Conservation (phyloP, 768 basidiomycete genomes). For the Cystobasidium ongulense region DNA sequence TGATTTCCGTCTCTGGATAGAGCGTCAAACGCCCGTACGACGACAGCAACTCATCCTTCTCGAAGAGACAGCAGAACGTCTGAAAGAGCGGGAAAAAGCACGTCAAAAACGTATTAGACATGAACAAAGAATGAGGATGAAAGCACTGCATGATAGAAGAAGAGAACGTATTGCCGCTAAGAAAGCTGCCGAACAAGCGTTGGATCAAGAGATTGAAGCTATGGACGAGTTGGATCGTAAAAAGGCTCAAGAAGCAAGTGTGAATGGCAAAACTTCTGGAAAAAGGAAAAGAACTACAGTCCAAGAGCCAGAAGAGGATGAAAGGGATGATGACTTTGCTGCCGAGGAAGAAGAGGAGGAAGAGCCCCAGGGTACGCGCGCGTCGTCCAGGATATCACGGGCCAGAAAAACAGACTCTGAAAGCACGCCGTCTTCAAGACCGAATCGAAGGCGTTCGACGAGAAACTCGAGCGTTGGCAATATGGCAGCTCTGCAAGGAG, state of each 20-base stretch:
- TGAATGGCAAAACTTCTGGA: not conserved
- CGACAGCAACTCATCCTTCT: slow-evolving; percentile 21
- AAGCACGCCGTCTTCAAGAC: not conserved
- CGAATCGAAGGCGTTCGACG: not conserved
- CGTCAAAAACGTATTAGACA: slow-evolving; percentile 63
- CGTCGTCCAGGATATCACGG: not conserved
- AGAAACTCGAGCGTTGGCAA: not conserved
- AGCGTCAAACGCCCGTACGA: slow-evolving; percentile 49
- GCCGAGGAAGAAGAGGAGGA: not conserved
- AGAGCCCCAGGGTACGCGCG: not conserved
- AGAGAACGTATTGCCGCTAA: slow-evolving; percentile 41
- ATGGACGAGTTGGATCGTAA: not conserved
- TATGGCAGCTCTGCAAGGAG: not conserved
- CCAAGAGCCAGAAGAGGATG: not conserved
- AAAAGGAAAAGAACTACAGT: slow-evolving; percentile 5
- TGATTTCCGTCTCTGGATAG: slow-evolving; percentile 77
- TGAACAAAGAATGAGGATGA: slow-evolving; percentile 61
- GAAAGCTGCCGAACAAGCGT: slow-evolving; percentile 35
- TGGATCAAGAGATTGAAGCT: not conserved
- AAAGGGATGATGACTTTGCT: slow-evolving; percentile 3
- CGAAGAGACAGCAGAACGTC: slow-evolving; percentile 21
- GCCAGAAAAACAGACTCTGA: not conserved
- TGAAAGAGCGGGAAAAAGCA: slow-evolving; percentile 39
- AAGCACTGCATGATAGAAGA: slow-evolving; percentile 54
- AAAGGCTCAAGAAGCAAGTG: slow-evolving; percentile 32